Percentiles rank a stretch among this genome's conserved stretches.
Conservation (phyloP, 1,139 yeast species). For the Suhomyces guaymorum region DNA sequence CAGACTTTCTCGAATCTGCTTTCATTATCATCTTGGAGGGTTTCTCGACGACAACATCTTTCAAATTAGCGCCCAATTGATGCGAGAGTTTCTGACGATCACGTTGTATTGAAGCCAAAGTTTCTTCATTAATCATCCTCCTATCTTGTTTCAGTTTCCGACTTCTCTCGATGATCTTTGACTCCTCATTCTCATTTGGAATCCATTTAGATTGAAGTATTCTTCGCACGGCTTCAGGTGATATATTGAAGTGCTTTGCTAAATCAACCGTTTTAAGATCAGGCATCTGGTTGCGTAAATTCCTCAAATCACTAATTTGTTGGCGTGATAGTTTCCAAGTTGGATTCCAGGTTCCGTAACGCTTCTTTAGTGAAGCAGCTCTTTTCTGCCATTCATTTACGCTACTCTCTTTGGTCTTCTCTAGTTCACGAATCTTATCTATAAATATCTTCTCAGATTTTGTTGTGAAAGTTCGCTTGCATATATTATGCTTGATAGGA, state of each 20-base stretch:
- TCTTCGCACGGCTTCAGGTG: conserved; percentile 83
- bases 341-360: conserved; percentile 73
- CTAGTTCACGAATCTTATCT: conserved; percentile 16
- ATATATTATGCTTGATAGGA: background rate
- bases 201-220: conserved; percentile 77
- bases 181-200: conserved; percentile 59
- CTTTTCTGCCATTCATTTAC: conserved; percentile 63
- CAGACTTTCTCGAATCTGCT: too few relatives aligned
- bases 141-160: conserved; percentile 31
- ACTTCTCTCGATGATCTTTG: conserved; percentile 50
- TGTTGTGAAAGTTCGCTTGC: background rate
- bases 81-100: too few relatives aligned
- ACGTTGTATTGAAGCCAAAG: too few relatives aligned
- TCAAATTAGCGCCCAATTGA: too few relatives aligned
- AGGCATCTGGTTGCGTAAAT: conserved; percentile 59
- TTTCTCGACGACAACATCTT: too few relatives aligned
- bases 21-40: too few relatives aligned
- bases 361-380: conserved; percentile 57
- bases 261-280: conserved; percentile 59
- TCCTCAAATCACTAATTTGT: conserved; percentile 66
- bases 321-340: conserved; percentile 64
- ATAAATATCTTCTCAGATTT: conserved; percentile 18
- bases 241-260: conserved; percentile 64
- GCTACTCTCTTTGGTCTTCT: conserved; percentile 9
- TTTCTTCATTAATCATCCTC: too few relatives aligned